Evolutionary conservation across 2,329 filamentous ascomycete genomes (phyloP).

Genomic region (Hirsutella rhossiliensis): DNA sequence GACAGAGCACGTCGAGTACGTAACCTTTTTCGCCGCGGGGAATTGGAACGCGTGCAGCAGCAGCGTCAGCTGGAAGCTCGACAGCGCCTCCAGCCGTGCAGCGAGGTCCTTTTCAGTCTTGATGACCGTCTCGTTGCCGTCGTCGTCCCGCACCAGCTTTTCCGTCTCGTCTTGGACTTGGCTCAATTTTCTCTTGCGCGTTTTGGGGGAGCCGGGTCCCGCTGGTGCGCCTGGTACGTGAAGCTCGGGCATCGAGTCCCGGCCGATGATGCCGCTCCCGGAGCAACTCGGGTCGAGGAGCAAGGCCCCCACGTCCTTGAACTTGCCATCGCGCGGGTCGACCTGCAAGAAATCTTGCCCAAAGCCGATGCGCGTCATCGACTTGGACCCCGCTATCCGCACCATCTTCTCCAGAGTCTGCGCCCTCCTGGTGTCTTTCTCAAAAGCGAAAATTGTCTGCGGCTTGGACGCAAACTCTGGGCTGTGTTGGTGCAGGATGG

Average conservation of each 20-base stretch:
- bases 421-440: constrained; percentile 61
- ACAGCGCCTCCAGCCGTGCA: constrained; percentile 58
- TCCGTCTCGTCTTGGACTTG: constrained; percentile 18
- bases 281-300: constrained; percentile 92
- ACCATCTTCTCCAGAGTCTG: constrained; percentile 79
- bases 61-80: constrained; percentile 71
- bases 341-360: constrained; percentile 75
- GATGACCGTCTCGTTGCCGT: constrained; percentile 41
- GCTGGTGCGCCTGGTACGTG: constrained; percentile 36
- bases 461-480: constrained; percentile 20
- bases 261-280: constrained; percentile 84
- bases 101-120: constrained; percentile 43
- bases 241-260: constrained; percentile 64
- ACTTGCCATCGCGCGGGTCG: constrained; percentile 50
- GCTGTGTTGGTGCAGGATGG: constrained; percentile 45
- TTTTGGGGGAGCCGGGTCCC: constrained; percentile 10
- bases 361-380: constrained; percentile 53
- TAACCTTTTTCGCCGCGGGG: constrained; percentile 60
- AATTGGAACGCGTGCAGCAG: constrained; percentile 79
- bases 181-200: constrained; percentile 34
- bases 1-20: constrained; percentile 89
- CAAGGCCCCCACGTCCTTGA: constrained; percentile 62
- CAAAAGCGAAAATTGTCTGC: constrained; percentile 59
- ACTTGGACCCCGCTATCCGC: constrained; percentile 57
- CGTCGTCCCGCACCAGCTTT: constrained; percentile 40